These are phyloP conservation scores for Alnus glutinosa DNA, from an alignment of 306 rosid species.

Conservation along the genomic window DNA sequence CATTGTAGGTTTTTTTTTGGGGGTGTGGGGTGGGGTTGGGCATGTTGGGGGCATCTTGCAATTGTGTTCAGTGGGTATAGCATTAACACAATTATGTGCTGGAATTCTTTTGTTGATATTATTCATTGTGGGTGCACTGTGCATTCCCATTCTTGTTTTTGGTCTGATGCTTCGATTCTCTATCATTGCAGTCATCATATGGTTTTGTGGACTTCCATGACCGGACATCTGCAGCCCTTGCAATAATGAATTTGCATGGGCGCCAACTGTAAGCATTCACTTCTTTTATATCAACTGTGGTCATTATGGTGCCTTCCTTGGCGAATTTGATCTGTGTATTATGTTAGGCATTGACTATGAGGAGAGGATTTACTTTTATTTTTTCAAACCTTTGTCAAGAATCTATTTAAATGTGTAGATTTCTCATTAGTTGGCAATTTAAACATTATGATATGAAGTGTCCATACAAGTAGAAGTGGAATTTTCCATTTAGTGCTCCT, in stretches of 20 bases:
- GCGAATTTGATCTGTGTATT: constrained; percentile 12
- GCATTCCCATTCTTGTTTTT: constrained; percentile 21
- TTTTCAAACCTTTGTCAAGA: constrained; percentile 1
- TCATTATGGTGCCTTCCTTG: constrained; percentile 22
- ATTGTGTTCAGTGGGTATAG: constrained; percentile 12
- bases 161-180: constrained; percentile 12
- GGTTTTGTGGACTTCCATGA: constrained; percentile 67
- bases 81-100: constrained; percentile 4
- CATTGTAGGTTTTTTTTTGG: not conserved
- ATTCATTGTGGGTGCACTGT: not conserved
- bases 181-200: constrained; percentile 54
- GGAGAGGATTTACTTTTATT: constrained; percentile 17
- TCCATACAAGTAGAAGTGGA: not conserved
- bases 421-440: constrained; percentile 16
- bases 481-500: not conserved
- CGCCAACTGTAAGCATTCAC: constrained; percentile 54
- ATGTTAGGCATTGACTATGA: constrained; percentile 11
- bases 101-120: constrained; percentile 10
- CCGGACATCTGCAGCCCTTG: constrained; percentile 60
- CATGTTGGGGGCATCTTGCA: not conserved
- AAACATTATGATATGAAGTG: constrained; percentile 2
- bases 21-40: not conserved
- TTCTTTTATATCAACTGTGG: not conserved
- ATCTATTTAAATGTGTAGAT: not conserved
- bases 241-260: constrained; percentile 64